Percentiles rank a stretch among this genome's conserved stretches.
phyloP scores from a whole-genome alignment of 2,329 filamentous ascomycete species.

The Claviceps africana region DNA sequence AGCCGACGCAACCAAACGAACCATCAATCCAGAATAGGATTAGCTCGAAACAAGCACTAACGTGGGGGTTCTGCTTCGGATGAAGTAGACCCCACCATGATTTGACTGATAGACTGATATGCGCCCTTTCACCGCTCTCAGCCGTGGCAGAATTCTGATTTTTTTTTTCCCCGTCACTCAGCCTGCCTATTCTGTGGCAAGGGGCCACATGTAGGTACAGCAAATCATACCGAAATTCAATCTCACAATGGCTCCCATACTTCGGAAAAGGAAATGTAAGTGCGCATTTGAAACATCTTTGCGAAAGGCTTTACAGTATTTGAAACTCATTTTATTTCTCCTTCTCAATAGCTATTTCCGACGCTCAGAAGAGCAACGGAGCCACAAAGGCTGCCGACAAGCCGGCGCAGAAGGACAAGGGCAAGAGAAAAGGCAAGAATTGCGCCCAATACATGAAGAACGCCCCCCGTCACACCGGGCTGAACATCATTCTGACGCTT shows the following conservation, averaged over 20 bases:
- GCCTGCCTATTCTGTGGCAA: not conserved
- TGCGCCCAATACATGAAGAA: not conserved
- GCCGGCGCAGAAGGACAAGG: slow-evolving; percentile 21
- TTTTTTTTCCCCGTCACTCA: slow-evolving; percentile 17
- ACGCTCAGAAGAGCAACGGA: slow-evolving; percentile 18
- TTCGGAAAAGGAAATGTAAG: slow-evolving; percentile 26
- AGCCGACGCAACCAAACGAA: not conserved
- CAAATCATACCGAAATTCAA: slow-evolving; percentile 2
- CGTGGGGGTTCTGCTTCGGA: not conserved
- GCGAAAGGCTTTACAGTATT: not conserved
- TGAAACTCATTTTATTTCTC: not conserved
- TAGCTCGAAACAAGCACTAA: not conserved
- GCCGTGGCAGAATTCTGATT: slow-evolving; percentile 22
- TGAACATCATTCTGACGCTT: slow-evolving; percentile 9
- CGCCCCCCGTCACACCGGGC: not conserved
- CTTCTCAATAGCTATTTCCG: slow-evolving; percentile 11
- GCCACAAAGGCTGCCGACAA: slow-evolving; percentile 17
- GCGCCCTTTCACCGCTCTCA: slow-evolving; percentile 17
- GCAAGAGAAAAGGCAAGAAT: slow-evolving; percentile 21
- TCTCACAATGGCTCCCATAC: slow-evolving; percentile 31
- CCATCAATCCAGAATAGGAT: not conserved
- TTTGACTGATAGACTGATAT: slow-evolving; percentile 10
- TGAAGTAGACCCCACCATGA: not conserved
- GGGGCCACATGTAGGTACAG: not conserved
- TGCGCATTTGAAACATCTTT: not conserved